Evolutionary conservation across 768 basidiomycete species (phyloP).

Genomic region (Collybiopsis confluens): DNA sequence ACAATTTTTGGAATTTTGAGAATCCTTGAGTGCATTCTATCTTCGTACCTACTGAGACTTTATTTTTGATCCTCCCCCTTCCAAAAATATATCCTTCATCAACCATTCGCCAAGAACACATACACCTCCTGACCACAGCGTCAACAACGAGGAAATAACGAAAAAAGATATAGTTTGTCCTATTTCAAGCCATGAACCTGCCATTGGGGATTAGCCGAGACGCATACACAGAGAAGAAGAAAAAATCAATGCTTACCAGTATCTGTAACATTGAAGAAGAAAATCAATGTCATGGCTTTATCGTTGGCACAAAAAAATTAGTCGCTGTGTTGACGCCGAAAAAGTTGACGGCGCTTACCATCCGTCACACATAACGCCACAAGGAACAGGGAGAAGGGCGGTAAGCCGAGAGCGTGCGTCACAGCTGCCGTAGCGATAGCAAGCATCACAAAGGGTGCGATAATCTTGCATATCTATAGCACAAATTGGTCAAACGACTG

Average conservation of each 20-base stretch:
- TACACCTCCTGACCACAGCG: conserved; percentile 77
- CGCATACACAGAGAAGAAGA: no score
- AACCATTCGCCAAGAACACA: conserved; percentile 70
- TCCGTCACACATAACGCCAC: conserved; percentile 74
- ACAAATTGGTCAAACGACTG: background rate
- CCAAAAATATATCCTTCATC: conserved; percentile 39
- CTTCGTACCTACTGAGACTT: background rate
- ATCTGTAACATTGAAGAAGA: conserved; percentile 82
- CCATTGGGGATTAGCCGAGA: no score
- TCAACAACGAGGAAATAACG: conserved; percentile 73
- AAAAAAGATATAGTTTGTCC: conserved; percentile 88
- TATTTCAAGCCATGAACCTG: conserved; percentile 86
- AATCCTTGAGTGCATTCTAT: no score
- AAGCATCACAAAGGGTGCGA: conserved; percentile 76
- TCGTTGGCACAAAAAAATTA: background rate
- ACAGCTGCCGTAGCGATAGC: conserved; percentile 65
- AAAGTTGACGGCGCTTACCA: no score
- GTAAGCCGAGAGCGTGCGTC: conserved; percentile 62
- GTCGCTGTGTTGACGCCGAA: no score
- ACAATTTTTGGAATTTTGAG: background rate
- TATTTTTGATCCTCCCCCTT: background rate
- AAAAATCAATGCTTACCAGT: conserved; percentile 41
- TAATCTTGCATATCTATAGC: conserved; percentile 71
- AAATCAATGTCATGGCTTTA: conserved; percentile 75
- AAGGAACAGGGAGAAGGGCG: conserved; percentile 78